Evolutionary conservation across 2,329 filamentous ascomycete genomes (phyloP).

Genomic region (Epichloe bromicola): DNA sequence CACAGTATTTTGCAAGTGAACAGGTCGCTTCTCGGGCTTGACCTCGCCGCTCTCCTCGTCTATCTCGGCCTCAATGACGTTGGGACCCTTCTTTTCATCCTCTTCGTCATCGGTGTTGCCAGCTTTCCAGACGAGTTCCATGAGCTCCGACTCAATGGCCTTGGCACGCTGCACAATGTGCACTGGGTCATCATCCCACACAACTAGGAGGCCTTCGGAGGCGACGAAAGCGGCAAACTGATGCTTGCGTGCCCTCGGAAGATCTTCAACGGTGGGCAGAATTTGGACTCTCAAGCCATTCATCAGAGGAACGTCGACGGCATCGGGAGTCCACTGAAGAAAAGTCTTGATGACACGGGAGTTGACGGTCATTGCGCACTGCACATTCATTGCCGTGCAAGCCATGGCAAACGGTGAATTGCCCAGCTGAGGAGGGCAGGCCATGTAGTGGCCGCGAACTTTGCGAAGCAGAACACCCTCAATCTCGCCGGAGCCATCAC

Average conservation of each 20-base stretch:
- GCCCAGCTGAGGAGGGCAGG: slow-evolving; percentile 53
- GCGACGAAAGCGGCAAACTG: slow-evolving; percentile 73
- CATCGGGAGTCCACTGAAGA: slow-evolving; percentile 57
- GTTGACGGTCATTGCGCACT: slow-evolving; percentile 71
- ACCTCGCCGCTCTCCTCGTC: slow-evolving; percentile 61
- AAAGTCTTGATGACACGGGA: slow-evolving; percentile 70
- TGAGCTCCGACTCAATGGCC: slow-evolving; percentile 61
- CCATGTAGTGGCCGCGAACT: slow-evolving; percentile 54
- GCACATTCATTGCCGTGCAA: slow-evolving; percentile 57
- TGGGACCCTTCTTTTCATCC: slow-evolving; percentile 35
- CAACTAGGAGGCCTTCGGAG: slow-evolving; percentile 55
- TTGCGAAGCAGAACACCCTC: slow-evolving; percentile 66
- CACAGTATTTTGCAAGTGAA: slow-evolving; percentile 57
- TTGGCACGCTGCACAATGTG: slow-evolving; percentile 58
- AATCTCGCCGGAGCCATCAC: slow-evolving; percentile 51
- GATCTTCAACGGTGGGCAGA: slow-evolving; percentile 56
- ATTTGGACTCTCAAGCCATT: slow-evolving; percentile 70
- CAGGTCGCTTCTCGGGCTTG: slow-evolving; percentile 49
- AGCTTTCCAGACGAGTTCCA: slow-evolving; percentile 63
- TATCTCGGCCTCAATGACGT: slow-evolving; percentile 40
- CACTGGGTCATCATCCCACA: slow-evolving; percentile 72
- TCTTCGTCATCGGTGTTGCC: slow-evolving; percentile 40
- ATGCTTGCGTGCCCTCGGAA: slow-evolving; percentile 59
- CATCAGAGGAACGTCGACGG: slow-evolving; percentile 60
- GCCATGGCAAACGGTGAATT: slow-evolving; percentile 51